These are phyloP conservation scores for Rhodotorula paludigena DNA, from an alignment of 768 basidiomycete genomes.

Conservation along the genomic window DNA sequence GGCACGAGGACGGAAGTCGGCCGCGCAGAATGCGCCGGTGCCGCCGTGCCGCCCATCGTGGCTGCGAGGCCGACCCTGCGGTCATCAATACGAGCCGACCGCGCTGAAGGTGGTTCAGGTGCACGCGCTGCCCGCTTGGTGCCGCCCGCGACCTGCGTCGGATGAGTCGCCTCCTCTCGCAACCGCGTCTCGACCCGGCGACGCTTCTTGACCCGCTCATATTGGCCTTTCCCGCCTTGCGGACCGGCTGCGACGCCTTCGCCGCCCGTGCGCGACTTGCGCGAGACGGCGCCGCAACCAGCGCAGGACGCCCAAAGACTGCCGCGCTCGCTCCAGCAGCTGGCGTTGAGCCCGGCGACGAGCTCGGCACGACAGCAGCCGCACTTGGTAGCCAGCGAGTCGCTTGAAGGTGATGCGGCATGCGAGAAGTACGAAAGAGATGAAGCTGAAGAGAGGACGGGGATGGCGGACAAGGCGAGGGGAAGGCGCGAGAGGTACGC, in stretches of 20 bases:
- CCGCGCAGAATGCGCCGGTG: background rate
- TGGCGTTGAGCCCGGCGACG: slow-evolving; percentile 12
- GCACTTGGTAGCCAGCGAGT: background rate
- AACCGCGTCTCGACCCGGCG: background rate
- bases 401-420: background rate
- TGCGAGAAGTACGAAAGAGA: background rate
- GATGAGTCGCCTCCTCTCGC: background rate
- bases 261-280: too few species aligned
- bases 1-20: background rate
- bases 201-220: slow-evolving; percentile 16
- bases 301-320: slow-evolving; percentile 11
- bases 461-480: slow-evolving; percentile 2
- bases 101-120: too few species aligned
- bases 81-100: too few species aligned
- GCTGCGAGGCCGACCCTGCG: background rate
- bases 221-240: background rate
- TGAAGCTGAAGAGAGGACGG: slow-evolving; percentile 10
- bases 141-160: background rate
- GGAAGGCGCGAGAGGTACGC: slow-evolving; percentile 6
- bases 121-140: too few species aligned
- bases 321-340: background rate
- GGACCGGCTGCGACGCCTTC: rapidly evolving
- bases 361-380: slow-evolving; percentile 4
- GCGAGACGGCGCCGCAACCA: background rate
- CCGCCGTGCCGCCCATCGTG: background rate